Evolutionary conservation across 2,329 filamentous ascomycete genomes (phyloP), one percentile per base, ranked within the genome.

Genomic region (Stagonosporopsis cucurbitacearum): DNA sequence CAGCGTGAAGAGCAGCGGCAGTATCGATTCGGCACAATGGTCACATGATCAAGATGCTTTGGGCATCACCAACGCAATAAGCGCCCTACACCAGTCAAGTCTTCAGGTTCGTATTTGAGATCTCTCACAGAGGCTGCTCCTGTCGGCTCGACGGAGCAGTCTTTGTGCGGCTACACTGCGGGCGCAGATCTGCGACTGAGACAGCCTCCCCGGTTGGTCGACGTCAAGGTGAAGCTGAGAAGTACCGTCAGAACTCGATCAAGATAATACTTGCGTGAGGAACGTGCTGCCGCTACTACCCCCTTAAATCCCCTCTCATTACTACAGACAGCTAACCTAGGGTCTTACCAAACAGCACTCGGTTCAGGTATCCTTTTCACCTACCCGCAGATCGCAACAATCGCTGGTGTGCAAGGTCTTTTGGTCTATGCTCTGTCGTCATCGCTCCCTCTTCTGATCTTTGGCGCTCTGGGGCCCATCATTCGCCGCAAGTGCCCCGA

Each of bases 191-290:
- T 59, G 49, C 60, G 54, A 42, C 15, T 42, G 22, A 47, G 46
- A 45, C 53, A 15, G 19, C 26, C 33, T 9, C 35, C 35, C 7
- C 3, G 22, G 43, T 20, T 47, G 37, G 43, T 51, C 23, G 35
- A 44, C 45, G 58, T 66, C 58, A 57, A 66, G 69, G 85, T 80
- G 85, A 92, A 86, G 91, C 91, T 94, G 91, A 95, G 91, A 94
- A 88, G 89, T 86, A 95, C 91, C 90, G 91, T 93, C 82, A 89
- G 80, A 88, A 94, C 90, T 94, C 90, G 91, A 95, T 91, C 91
- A 95, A 95, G 91, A 91, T 94, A 95, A 94, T 92, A 89, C 91
- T 95, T 95, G 91, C 91, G 91, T 94, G 91, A 88, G 91, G 90
- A 94, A 93, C 84, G 91, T 94, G 90, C 89, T 93, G 90, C 90